A percentile compares a stretch with the other conserved stretches of the same genome.
phyloP scores from a whole-genome alignment of 129 eudicot genomes.

The Flaveria trinervia region DNA sequence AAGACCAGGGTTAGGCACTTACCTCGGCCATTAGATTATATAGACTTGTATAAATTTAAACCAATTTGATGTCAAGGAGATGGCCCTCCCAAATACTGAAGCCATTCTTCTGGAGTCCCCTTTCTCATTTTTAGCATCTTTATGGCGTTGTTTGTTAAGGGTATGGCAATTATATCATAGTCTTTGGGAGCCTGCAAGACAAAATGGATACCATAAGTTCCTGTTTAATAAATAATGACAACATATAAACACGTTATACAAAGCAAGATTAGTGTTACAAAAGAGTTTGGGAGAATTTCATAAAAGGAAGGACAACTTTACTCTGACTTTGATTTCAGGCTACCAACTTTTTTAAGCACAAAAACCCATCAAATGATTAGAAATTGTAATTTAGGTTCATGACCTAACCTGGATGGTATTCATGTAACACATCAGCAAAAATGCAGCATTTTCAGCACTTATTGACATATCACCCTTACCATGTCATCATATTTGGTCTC shows the following conservation, averaged over 20 bases:
- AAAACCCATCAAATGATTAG: neutral
- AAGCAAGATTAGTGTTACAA: neutral
- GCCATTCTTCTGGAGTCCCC: conserved; percentile 89
- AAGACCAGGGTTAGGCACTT: conserved; percentile 6
- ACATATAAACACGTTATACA: conserved; percentile 1
- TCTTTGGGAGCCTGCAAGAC: conserved; percentile 82
- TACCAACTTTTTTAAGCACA: neutral
- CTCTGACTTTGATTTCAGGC: neutral
- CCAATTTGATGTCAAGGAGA: conserved; percentile 38
- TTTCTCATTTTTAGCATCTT: conserved; percentile 64
- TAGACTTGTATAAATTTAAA: conserved; percentile 32
- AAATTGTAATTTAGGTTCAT: neutral
- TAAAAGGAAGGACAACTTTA: neutral
- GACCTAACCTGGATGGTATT: neutral
- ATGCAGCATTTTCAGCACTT: neutral
- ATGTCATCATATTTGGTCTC: conserved; percentile 1
- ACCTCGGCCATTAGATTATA: conserved; percentile 18
- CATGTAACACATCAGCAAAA: neutral
- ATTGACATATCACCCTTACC: neutral
- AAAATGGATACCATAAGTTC: conserved; percentile 4
- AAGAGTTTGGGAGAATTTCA: neutral
- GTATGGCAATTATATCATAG: conserved; percentile 82
- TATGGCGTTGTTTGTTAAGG: conserved; percentile 60
- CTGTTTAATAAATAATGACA: neutral
- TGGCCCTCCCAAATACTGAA: conserved; percentile 66